Base-by-base conservation (phyloP, 495 filamentous ascomycete genomes). In the Ramalina intermedia region DNA sequence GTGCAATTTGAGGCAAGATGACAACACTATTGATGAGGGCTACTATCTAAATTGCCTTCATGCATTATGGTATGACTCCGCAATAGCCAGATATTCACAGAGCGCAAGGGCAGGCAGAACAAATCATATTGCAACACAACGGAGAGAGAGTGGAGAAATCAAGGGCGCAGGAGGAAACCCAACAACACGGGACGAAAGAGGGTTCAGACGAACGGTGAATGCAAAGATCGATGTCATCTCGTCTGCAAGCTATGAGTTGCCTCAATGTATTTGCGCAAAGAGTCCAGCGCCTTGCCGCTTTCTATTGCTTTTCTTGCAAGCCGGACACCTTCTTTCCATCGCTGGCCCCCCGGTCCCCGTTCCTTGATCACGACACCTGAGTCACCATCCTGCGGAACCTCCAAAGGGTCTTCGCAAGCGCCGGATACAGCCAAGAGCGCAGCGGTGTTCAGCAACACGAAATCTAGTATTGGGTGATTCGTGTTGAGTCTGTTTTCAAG, bases 1-100 rank as follows among this genome's bases (percentile, higher is more conserved):
- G 89, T 98, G 33, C 91, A 98, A 66, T 98, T 98, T 59, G 89
- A 98, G 69, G 93, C 93, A 43, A 80, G 90, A 58, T 96, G 56
- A 67, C 40, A 14, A 47, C 6, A 13, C 29, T 7, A 33, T 33
- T 3, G 7, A 11, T 0, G 8, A 33, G 7, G 12, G 1, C 8
- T 12, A 11, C 7, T 13, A 3, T 33, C 6, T 1, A 7, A 11
- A 13, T 11, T 4, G 7, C 6, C 5, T 11, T 0, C 3, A 33
- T 7, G 12, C 29, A 11, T 33, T 33, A 33, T 33, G 29, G 12
- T 1, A 11, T 9, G 29, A 7, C 12, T 2, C 7, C 29, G 5
- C 8, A 13, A 33, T 33, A 33, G 29, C 2, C 29, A 11, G 29
- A 9, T 2, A 3, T 33, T 33, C 29, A 2, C 29, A 13, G 29